Evolutionary conservation across 805 yeast species (phyloP).

Genomic region (Ogataea dorogensis): DNA sequence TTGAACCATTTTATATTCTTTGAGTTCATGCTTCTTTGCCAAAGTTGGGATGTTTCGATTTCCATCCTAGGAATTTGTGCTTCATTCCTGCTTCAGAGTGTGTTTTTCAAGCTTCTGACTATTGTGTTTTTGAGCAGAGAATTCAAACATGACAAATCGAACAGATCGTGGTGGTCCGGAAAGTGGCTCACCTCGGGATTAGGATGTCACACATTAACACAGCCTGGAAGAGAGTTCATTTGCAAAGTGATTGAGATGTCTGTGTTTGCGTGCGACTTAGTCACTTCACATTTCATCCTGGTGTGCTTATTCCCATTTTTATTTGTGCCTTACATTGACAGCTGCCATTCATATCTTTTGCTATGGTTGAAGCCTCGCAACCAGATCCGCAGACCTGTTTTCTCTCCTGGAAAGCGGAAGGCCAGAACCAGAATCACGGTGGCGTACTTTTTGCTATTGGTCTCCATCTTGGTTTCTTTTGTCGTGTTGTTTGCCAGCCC

Average conservation of each 20-base stretch:
- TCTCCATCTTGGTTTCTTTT: constrained; percentile 31
- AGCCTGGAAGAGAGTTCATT: constrained; percentile 61
- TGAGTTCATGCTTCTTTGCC: constrained; percentile 64
- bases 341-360: constrained; percentile 63
- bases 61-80: constrained; percentile 63
- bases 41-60: constrained; percentile 61
- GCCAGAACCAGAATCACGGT: constrained; percentile 36
- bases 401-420: constrained; percentile 41
- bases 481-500: constrained; percentile 41
- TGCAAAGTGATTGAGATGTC: constrained; percentile 67
- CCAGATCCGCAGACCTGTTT: constrained; percentile 47
- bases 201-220: constrained; percentile 60
- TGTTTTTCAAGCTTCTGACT: constrained; percentile 52
- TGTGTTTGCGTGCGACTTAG: constrained; percentile 64
- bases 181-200: constrained; percentile 62
- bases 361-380: constrained; percentile 57
- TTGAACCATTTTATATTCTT: constrained; percentile 53
- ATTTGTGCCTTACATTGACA: constrained; percentile 61
- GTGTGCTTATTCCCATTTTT: constrained; percentile 60
- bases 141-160: constrained; percentile 55
- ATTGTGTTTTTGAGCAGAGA: constrained; percentile 59
- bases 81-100: constrained; percentile 52
- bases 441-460: constrained; percentile 38
- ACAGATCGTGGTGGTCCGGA: constrained; percentile 79
- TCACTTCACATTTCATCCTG: constrained; percentile 56